Evolutionary conservation across 768 basidiomycete genomes (phyloP), one percentile per base, ranked within the genome.

Genomic region (Suillus ampliporus): DNA sequence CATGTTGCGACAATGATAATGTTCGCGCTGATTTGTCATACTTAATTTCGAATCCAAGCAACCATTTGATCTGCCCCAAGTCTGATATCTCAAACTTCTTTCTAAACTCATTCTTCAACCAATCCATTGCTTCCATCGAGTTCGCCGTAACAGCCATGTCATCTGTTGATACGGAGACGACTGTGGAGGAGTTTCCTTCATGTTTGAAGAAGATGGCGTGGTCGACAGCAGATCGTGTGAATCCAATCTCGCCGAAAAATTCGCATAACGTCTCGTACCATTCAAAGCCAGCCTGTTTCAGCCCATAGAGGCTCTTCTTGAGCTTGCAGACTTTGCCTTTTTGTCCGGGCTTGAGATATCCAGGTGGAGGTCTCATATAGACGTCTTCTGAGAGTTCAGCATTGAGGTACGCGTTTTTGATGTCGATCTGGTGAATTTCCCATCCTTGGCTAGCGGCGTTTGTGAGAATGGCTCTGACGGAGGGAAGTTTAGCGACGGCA

Each of bases 1-100:
- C 64, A 0, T 59, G 52, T 56, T 77, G 77, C 9, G 63, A 72
- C 9, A 80, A 56, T 17, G 71, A 64, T 28, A 81, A 63, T 1
- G 63, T 59, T 14, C 69, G 64, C 10, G 61, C 35, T 13, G 66
- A 31, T 13, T 60, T 34, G 57, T 73, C 59, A 9, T 69, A 68
- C 1, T 61, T 58, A 26, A 82, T 60, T 40, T 76, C 68, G 26
- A 79, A 68, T 8, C 78, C 77, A 10, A 81, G 63, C 11, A 80
- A 63, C 64, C 70, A 73, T 26, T 48, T 65, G 3, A 76, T 71
- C 35, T 62, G 56, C 0, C 79, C 73, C 2, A 78, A 53, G 34
- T 71, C 68, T 1, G 72, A 76, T 4, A 79, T 72, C 19, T 79
- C 67, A 48, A 76, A 77, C 35, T 67, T 57, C 3, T 34, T 52